Evolutionary conservation across 2,329 filamentous ascomycete genomes (phyloP), one percentile per base, ranked within the genome.

Genomic region (Alternaria sp.): DNA sequence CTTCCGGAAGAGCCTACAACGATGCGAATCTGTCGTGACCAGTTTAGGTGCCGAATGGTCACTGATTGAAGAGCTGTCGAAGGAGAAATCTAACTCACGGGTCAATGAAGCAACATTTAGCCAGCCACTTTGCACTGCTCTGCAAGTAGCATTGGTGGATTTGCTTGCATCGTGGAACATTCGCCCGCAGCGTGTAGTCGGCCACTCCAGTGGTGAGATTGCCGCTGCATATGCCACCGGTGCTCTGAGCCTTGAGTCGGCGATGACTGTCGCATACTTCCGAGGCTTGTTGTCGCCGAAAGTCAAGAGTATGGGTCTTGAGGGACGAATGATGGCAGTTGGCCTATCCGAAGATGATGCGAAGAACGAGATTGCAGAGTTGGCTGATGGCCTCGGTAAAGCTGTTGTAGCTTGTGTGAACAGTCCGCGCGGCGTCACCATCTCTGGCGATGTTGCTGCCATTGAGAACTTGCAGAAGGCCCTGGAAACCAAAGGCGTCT

Each of bases 371-470:
- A 58, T 70, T 25, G 30, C 47, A 12, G 40, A 50, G 6, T 32
- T 66, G n/a, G 36, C 21, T 28, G 25, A 61, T 21, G 21, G 36
- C 1, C 74, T 77, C 71, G 59, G 68, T 2, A 55, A 69, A 25
- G 64, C 54, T 15, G 51, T 52, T 9, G 54, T 75, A 11, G 76
- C 76, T 7, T 77, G 73, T 46, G 62, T 75, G 50, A 86, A 86
- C 66, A 79, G 77, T 26, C 78, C 82, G 0, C 54, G 64, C 0
- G 82, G 79, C 36, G 72, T 84, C 1, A 86, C 84, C 0, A 40
- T 85, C 0, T 84, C 83, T 8, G 84, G 84, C 0, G 80, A 84
- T 59, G 59, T 43, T 0, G 71, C 76, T 57, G 80, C 78, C 2
- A 76, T 85, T 6, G 67, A 76, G 0, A 69, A 77, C 50, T 64